Evolutionary conservation across 1,284 basidiomycete species (phyloP), one percentile per base, ranked within the genome.

Genomic region (Leucoagaricus sp.): DNA sequence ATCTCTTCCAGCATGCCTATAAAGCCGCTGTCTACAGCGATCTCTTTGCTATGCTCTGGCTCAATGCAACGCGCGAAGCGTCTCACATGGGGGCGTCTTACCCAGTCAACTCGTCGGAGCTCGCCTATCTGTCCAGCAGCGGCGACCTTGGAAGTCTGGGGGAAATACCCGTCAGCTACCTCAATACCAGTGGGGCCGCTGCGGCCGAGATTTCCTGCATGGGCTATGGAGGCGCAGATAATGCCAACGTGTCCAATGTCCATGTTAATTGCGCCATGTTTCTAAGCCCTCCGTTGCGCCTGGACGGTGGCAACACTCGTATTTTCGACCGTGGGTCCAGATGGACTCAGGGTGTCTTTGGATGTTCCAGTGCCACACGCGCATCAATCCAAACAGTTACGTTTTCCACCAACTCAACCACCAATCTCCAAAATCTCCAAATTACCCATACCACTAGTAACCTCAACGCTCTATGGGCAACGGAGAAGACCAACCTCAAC

Each of bases 21-120:
- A 62, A 58, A 26, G 63, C 62, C 9, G 60, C 60, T 0, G 62
- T 56, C 9, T 15, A 58, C 21, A 61, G 58, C 52, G 63, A 64
- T 19, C 31, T 49, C 8, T 53, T 52, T 36, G 41, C 51, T 9
- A 60, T 63, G 58, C 0, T 31, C 2, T 29, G 19, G 4, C 40
- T 61, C 19, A 57, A 58, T 25, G 31, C 31, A n/a, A 46, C 47
- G 10, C 51, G 51, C 8, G 19, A 53, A 6, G 33, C 29, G 1
- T 53, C 42, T 2, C 26, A 9, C 21, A 23, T 23, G 15, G 51
- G 42, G 3, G 15, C n/a, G 12, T 1, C 26, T 10, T 38, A 53
- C 12, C 26, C 26, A 2, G 0, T 45, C 8, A 36, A 45, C 13
- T 7, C 12, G 8, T 31, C n/a, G 13, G 36, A 38, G 4, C 17